phyloP scores from a whole-genome alignment of 306 rosid species.

The Cucumis melo region DNA sequence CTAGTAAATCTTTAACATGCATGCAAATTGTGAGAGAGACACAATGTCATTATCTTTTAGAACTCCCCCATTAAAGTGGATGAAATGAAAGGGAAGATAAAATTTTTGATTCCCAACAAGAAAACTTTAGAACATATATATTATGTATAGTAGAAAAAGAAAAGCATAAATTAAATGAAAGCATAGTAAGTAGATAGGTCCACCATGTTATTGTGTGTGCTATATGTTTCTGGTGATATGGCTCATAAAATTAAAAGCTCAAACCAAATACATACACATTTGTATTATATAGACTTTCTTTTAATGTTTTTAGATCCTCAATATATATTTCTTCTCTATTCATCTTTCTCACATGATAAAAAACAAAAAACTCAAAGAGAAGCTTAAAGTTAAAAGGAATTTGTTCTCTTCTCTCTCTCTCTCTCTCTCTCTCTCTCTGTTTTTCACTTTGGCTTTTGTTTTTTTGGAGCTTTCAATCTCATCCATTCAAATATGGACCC shows the following conservation, averaged over 20 bases:
- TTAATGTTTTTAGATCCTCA: not conserved
- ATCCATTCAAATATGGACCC: conserved; percentile 32
- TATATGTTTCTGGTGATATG: not conserved
- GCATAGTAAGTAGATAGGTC: not conserved
- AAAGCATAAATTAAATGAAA: not conserved
- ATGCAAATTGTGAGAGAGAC: not conserved
- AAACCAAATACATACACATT: not conserved
- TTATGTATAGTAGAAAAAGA: not conserved
- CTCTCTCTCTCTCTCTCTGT: not conserved
- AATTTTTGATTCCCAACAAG: not conserved
- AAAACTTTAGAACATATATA: not conserved
- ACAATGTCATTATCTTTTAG: not conserved
- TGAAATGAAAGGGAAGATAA: not conserved
- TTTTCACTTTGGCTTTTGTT: not conserved
- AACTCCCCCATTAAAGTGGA: not conserved
- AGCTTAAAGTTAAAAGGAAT: not conserved
- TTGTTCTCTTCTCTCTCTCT: not conserved
- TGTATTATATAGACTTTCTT: not conserved
- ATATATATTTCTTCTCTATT: not conserved
- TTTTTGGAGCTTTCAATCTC: conserved; percentile 4
- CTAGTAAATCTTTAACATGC: not conserved
- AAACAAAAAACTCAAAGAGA: not conserved
- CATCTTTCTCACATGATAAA: not conserved
- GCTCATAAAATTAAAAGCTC: not conserved
- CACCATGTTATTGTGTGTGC: not conserved